phyloP scores from a whole-genome alignment of 176 grass and related monocot species.

The Triticum monococcum region DNA sequence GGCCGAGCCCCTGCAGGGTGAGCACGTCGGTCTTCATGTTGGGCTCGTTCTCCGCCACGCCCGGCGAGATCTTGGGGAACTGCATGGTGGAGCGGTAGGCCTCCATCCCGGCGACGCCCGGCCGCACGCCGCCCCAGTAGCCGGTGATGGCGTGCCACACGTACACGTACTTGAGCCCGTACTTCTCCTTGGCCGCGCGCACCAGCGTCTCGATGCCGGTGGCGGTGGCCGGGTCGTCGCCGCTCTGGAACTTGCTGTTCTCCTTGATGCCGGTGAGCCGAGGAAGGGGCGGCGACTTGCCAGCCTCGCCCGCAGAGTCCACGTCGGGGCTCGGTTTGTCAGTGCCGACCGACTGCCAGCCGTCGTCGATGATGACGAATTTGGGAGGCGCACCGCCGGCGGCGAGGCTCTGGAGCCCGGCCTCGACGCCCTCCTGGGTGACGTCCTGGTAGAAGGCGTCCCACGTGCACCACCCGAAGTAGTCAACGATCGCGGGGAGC shows the following conservation, averaged over 20 bases:
- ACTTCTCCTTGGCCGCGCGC: slow-evolving; percentile 60
- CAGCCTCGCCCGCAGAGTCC: background rate
- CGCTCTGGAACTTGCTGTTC: slow-evolving; percentile 82
- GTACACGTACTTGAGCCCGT: slow-evolving; percentile 95
- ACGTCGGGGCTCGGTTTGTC: slow-evolving; percentile 30
- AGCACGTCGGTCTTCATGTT: slow-evolving; percentile 76
- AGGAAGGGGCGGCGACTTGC: background rate
- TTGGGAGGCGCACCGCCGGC: slow-evolving; percentile 64
- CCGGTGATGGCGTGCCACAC: slow-evolving; percentile 98
- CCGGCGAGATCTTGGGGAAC: slow-evolving; percentile 78
- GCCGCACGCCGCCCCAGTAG: slow-evolving; percentile 91
- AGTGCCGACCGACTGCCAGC: slow-evolving; percentile 80
- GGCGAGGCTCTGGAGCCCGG: slow-evolving; percentile 66
- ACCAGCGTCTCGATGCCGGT: slow-evolving; percentile 74
- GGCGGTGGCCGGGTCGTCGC: slow-evolving; percentile 38
- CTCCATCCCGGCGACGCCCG: slow-evolving; percentile 60
- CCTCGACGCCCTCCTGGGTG: slow-evolving; percentile 85
- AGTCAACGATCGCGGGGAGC: slow-evolving; percentile 83
- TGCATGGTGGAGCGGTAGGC: slow-evolving; percentile 61
- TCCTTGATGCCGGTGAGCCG: slow-evolving; percentile 91
- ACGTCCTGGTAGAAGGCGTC: slow-evolving; percentile 97
- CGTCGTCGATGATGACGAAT: slow-evolving; percentile 97
- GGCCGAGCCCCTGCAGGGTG: slow-evolving; percentile 81
- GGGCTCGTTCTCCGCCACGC: slow-evolving; percentile 75
- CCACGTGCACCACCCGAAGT: slow-evolving; percentile 99